A percentile compares a stretch with the other conserved stretches of the same genome.
Conservation (phyloP, 78 protist species). For the Dictyostelium intermedium region DNA sequence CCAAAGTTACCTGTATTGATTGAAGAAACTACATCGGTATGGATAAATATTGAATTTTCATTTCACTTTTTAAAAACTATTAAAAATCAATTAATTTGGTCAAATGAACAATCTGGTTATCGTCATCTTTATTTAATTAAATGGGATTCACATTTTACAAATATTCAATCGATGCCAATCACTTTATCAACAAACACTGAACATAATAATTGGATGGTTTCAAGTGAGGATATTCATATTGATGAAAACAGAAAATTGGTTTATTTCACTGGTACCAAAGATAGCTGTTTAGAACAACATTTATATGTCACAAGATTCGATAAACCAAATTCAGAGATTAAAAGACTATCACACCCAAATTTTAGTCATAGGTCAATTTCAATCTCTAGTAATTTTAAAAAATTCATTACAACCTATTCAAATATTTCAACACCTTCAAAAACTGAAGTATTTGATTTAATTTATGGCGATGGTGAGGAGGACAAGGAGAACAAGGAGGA, state of each 20-base stretch:
- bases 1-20: background rate
- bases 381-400: constrained; percentile 2
- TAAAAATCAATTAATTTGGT: constrained; percentile 25
- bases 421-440: background rate
- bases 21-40: constrained; percentile 9
- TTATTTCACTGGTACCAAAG: constrained; percentile 58
- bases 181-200: background rate
- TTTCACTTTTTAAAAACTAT: background rate
- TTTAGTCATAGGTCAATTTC: constrained; percentile 9
- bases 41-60: constrained; percentile 43
- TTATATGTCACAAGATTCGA: constrained; percentile 55
- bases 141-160: background rate
- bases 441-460: background rate
- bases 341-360: background rate
- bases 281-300: constrained; percentile 46
- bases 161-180: background rate
- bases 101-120: constrained; percentile 62
- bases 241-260: constrained; percentile 43
- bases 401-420: constrained; percentile 38
- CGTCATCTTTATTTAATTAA: constrained; percentile 60
- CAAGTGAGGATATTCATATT: background rate
- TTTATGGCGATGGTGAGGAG: background rate
- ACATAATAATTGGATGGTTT: constrained; percentile 32
- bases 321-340: background rate
- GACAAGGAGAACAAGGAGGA: background rate